Conservation (phyloP, 139 green algal species). For the Raphidocelis subcapitata region DNA sequence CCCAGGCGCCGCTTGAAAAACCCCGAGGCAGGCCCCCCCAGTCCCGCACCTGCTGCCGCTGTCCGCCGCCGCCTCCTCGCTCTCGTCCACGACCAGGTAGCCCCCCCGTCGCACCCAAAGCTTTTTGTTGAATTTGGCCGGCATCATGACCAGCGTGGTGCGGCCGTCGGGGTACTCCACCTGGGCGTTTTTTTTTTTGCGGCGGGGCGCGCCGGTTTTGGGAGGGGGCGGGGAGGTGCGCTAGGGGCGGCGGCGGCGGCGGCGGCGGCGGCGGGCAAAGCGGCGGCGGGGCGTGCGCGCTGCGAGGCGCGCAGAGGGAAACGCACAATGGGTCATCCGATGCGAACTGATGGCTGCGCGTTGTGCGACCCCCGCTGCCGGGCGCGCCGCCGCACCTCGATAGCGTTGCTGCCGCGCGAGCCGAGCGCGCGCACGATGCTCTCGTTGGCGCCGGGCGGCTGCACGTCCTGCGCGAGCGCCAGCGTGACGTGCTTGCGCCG, state of each 20-base stretch:
- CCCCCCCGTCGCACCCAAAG: constrained; percentile 73
- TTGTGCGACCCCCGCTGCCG: too few species aligned
- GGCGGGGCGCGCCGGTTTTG: not conserved
- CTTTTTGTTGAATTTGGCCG: constrained; percentile 78
- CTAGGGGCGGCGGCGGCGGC: not conserved
- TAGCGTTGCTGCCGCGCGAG: constrained; percentile 38
- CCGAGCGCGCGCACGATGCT: constrained; percentile 32
- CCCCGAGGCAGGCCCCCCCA: not conserved
- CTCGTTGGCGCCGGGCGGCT: constrained; percentile 35
- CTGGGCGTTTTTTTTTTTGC: constrained; percentile 30
- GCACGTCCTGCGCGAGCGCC: constrained; percentile 21
- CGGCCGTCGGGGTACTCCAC: constrained; percentile 63
- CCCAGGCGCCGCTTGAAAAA: too few species aligned
- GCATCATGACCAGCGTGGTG: constrained; percentile 62
- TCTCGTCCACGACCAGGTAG: constrained; percentile 59
- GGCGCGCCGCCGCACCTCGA: constrained; percentile 35
- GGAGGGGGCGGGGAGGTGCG: not conserved
- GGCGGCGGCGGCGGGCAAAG: not conserved
- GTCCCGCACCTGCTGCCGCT: not conserved
- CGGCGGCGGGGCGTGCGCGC: not conserved
- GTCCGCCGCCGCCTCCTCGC: constrained; percentile 9
- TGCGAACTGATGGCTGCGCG: too few species aligned
- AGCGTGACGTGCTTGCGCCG: constrained; percentile 39
- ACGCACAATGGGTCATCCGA: not conserved
- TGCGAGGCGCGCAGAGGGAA: too few species aligned